Conservation (phyloP, 257 asterid species). For the Ilex aquifolium region DNA sequence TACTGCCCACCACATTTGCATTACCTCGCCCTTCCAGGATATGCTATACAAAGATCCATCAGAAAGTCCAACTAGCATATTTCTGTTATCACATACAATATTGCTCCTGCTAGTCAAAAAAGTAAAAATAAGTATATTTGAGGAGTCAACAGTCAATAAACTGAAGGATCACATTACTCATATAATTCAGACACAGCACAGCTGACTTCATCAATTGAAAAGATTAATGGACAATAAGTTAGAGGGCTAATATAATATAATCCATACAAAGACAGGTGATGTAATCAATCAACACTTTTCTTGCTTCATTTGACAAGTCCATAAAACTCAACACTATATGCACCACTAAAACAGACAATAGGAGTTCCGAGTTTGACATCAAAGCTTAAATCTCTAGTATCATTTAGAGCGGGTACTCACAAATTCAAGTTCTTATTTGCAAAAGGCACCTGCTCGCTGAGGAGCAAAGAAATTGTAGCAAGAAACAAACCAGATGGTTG, state of each 20-base stretch:
- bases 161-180: no score
- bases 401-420: slow-evolving; percentile 41
- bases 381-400: slow-evolving; percentile 1
- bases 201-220: neutral
- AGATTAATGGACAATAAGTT: no score
- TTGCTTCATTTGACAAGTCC: no score
- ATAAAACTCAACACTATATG: no score
- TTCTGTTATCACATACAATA: slow-evolving; percentile 83
- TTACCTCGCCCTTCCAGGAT: slow-evolving; percentile 99
- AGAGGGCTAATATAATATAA: no score
- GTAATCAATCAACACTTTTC: no score
- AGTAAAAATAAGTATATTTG: neutral
- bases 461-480: slow-evolving; percentile 60
- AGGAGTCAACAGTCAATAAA: neutral
- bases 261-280: no score
- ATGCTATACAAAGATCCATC: slow-evolving; percentile 94
- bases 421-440: slow-evolving; percentile 56
- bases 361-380: slow-evolving; percentile 11
- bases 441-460: slow-evolving; percentile 85
- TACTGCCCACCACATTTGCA: neutral
- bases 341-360: neutral
- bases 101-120: slow-evolving; percentile 77
- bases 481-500: slow-evolving; percentile 84
- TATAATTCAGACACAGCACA: neutral
- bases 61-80: slow-evolving; percentile 86